phyloP scores from a whole-genome alignment of 805 yeast species.

The Hanseniaspora singularis region DNA sequence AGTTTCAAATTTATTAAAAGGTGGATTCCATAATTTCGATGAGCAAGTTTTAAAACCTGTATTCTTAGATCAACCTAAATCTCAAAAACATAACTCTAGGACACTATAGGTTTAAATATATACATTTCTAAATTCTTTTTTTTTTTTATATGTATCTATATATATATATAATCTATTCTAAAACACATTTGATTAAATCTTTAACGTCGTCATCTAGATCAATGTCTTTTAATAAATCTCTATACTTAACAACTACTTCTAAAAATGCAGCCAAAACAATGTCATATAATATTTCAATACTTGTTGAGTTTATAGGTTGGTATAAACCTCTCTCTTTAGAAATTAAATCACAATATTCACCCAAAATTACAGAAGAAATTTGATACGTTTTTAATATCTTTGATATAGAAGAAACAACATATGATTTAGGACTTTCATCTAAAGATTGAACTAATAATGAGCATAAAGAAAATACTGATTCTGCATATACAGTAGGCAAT shows the following conservation, averaged over 20 bases:
- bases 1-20: constrained; percentile 16
- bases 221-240: constrained; percentile 51
- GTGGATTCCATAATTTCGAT: constrained; percentile 66
- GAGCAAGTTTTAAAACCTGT: constrained; percentile 90
- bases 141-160: neutral
- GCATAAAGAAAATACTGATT: constrained; percentile 47
- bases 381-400: constrained; percentile 51
- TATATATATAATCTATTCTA: constrained; percentile 37
- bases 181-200: constrained; percentile 59
- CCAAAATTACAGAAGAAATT: constrained; percentile 43
- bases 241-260: constrained; percentile 52
- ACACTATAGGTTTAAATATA: neutral
- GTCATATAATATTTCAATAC: constrained; percentile 48
- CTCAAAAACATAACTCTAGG: neutral
- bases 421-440: constrained; percentile 49
- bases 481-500: constrained; percentile 55
- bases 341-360: constrained; percentile 34
- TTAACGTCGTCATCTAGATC: constrained; percentile 51
- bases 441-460: constrained; percentile 41
- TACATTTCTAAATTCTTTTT: no score
- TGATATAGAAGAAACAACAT: constrained; percentile 43
- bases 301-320: constrained; percentile 26
- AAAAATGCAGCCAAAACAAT: constrained; percentile 52
- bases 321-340: constrained; percentile 19
- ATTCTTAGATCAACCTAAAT: constrained; percentile 44